Conservation (phyloP, 306 rosid species). For the Medicago lupulina region DNA sequence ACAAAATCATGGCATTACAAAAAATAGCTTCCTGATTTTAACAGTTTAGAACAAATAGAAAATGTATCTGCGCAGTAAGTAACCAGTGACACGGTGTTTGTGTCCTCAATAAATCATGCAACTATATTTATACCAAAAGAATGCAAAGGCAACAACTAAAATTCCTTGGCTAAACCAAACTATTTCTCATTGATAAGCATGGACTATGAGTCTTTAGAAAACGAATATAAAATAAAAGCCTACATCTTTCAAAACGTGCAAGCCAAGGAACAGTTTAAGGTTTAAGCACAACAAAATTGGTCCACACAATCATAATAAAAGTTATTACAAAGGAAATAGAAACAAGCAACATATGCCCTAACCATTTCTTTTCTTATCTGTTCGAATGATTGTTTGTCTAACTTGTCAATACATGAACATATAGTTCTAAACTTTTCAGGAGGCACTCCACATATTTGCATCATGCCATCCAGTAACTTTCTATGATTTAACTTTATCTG, state of each 20-base stretch:
- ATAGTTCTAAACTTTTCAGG: constrained; percentile 91
- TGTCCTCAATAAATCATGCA: background rate
- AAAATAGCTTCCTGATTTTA: constrained; percentile 12
- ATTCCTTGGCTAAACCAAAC: background rate
- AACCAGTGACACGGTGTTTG: background rate
- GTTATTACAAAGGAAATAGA: constrained; percentile 23
- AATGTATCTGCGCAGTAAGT: too few species aligned
- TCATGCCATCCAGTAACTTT: constrained; percentile 89
- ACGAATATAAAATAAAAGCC: background rate
- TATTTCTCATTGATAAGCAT: constrained; percentile 32
- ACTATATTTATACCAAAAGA: constrained; percentile 13
- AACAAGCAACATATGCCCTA: constrained; percentile 41
- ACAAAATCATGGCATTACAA: constrained; percentile 17
- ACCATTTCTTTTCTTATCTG: constrained; percentile 92
- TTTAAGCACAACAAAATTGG: background rate
- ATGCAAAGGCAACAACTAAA: constrained; percentile 12
- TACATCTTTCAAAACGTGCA: constrained; percentile 19
- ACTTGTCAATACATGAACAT: constrained; percentile 93
- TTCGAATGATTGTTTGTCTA: constrained; percentile 87
- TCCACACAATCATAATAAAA: constrained; percentile 6
- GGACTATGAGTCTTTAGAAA: constrained; percentile 6
- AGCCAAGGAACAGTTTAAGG: constrained; percentile 13
- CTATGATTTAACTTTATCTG: constrained; percentile 95
- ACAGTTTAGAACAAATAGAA: background rate
- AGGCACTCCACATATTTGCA: constrained; percentile 93